Percentiles rank a stretch among this genome's conserved stretches.
These are phyloP conservation scores for Xylariaceae sp. DNA, from an alignment of 2,329 filamentous ascomycete genomes.

Conservation along the genomic window DNA sequence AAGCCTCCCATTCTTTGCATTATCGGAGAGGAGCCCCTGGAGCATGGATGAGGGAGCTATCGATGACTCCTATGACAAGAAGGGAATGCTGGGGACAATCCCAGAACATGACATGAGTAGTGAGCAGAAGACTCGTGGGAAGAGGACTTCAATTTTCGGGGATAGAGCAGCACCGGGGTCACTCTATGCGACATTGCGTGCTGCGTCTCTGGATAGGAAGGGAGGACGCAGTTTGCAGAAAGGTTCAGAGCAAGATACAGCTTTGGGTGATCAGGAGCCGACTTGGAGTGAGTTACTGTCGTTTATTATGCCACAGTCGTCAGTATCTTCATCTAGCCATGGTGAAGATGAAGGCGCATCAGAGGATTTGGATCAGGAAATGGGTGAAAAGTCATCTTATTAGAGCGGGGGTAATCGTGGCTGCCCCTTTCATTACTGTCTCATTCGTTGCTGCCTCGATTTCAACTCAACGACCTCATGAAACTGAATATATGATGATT, in stretches of 20 bases:
- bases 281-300: not conserved
- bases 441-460: no score
- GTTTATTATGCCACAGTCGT: no score
- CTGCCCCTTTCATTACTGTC: no score
- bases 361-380: no score
- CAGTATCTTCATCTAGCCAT: no score
- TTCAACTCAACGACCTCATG: no score
- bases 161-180: not conserved
- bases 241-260: not conserved
- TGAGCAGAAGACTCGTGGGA: not conserved
- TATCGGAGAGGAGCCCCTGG: not conserved
- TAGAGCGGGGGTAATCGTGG: no score
- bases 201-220: not conserved
- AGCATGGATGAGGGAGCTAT: not conserved
- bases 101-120: not conserved
- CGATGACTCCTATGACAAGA: not conserved
- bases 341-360: no score
- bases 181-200: not conserved
- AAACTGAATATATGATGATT: no score
- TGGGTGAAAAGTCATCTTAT: no score
- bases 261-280: not conserved
- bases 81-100: not conserved
- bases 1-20: not conserved
- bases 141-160: not conserved
- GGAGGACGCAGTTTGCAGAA: not conserved